Percentiles rank a stretch among this genome's conserved stretches.
Conservation (phyloP, 2,329 filamentous ascomycete genomes). For the Aspergillus fijiensis region DNA sequence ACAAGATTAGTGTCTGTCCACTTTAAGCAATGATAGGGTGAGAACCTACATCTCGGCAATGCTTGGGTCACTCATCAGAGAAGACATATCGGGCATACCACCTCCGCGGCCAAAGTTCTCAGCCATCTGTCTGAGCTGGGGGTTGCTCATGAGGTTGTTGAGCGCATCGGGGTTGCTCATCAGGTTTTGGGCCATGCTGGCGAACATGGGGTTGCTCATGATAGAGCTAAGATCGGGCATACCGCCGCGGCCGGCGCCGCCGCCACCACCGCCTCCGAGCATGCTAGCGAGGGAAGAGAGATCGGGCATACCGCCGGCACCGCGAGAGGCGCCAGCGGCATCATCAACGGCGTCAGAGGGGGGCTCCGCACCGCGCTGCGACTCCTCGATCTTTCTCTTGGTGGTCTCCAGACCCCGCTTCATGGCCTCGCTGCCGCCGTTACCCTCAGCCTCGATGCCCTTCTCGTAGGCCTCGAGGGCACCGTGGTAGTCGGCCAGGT, state of each 20-base stretch:
- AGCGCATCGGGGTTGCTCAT: slow-evolving; percentile 97
- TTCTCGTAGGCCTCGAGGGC: slow-evolving; percentile 92
- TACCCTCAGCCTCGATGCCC: slow-evolving; percentile 92
- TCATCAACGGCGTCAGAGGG: slow-evolving; percentile 55
- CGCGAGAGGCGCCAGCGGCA: slow-evolving; percentile 46
- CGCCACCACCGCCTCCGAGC: slow-evolving; percentile 63
- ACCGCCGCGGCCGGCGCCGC: slow-evolving; percentile 57
- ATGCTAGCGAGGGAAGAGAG: slow-evolving; percentile 69
- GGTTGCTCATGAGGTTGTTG: slow-evolving; percentile 91
- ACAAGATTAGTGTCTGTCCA: slow-evolving; percentile 13
- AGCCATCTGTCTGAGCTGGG: slow-evolving; percentile 82
- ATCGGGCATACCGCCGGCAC: slow-evolving; percentile 65
- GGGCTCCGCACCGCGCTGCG: slow-evolving; percentile 57
- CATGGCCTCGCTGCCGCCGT: slow-evolving; percentile 93
- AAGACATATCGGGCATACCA: slow-evolving; percentile 83
- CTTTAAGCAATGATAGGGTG: background rate
- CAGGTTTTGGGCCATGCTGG: slow-evolving; percentile 91
- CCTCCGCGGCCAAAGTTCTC: slow-evolving; percentile 70
- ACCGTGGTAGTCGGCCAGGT: slow-evolving; percentile 84
- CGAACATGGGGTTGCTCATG: slow-evolving; percentile 98
- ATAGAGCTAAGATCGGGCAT: slow-evolving; percentile 86
- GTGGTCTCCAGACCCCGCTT: slow-evolving; percentile 95
- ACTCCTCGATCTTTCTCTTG: slow-evolving; percentile 80
- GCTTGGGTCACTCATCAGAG: slow-evolving; percentile 86
- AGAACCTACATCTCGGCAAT: slow-evolving; percentile 85